Conservation (phyloP, 441 rosid genomes). For the Arabidopsis hybrid region DNA sequence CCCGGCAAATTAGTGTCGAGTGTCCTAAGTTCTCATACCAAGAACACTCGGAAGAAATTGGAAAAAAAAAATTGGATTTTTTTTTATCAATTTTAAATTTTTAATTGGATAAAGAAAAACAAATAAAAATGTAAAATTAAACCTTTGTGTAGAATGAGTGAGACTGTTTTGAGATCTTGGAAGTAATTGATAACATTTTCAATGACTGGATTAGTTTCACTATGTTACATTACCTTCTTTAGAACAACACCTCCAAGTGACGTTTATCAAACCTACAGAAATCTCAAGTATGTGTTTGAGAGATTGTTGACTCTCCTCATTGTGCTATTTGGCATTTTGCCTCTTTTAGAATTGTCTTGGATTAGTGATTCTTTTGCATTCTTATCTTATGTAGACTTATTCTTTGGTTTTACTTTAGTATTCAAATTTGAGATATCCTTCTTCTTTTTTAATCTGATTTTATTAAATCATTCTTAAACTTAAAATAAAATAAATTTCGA, state of each 20-base stretch:
- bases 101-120: no score
- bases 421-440: no score
- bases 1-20: conserved; percentile 10
- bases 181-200: neutral
- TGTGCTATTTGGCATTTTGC: neutral
- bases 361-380: neutral
- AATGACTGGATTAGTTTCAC: neutral
- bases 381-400: neutral
- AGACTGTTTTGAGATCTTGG: neutral
- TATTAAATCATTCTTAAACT: neutral
- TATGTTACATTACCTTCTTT: neutral
- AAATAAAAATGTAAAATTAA: no score
- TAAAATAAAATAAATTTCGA: neutral
- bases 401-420: neutral
- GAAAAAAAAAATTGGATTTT: no score
- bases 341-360: neutral
- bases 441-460: neutral
- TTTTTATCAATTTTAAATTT: no score
- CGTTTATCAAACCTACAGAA: neutral
- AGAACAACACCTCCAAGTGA: neutral
- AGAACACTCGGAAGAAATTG: neutral
- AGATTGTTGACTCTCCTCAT: neutral
- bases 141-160: neutral
- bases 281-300: neutral
- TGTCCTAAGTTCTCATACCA: neutral